Conservation (phyloP, 148 eudicot species). For the Camellia japonica region DNA sequence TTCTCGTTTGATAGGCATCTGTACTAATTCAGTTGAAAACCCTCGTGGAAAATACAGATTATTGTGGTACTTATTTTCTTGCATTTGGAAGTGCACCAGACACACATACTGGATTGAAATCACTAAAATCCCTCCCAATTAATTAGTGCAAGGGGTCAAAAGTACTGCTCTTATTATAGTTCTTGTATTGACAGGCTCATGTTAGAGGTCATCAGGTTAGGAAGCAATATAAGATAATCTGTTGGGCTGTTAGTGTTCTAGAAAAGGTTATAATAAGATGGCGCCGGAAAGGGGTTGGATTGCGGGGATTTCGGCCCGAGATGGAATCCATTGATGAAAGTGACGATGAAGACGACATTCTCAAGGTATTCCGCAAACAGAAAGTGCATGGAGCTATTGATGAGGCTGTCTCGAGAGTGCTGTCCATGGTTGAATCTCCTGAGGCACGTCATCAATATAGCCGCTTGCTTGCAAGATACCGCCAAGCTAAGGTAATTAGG, state of each 20-base stretch:
- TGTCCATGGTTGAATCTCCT: constrained; percentile 80
- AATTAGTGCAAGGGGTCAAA: not conserved
- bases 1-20: not conserved
- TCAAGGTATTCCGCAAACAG: constrained; percentile 64
- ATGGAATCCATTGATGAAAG: constrained; percentile 45
- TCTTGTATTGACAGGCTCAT: constrained; percentile 71
- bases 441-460: constrained; percentile 79
- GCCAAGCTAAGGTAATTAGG: constrained; percentile 73
- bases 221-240: constrained; percentile 67
- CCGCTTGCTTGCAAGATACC: constrained; percentile 69
- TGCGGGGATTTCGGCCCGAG: constrained; percentile 68
- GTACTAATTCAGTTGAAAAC: not conserved
- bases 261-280: constrained; percentile 88
- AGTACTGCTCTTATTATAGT: constrained; percentile 13
- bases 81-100: not conserved
- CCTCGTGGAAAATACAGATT: not conserved
- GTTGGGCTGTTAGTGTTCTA: constrained; percentile 86
- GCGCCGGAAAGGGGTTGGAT: constrained; percentile 82
- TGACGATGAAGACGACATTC: constrained; percentile 71
- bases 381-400: constrained; percentile 73
- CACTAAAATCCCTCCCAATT: not conserved
- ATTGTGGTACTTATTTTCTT: not conserved
- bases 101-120: not conserved
- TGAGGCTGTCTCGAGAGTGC: constrained; percentile 80
- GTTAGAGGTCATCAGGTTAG: constrained; percentile 88